Base-by-base conservation (phyloP, 2,329 filamentous ascomycete genomes). In the Parafenestella ontariensis region DNA sequence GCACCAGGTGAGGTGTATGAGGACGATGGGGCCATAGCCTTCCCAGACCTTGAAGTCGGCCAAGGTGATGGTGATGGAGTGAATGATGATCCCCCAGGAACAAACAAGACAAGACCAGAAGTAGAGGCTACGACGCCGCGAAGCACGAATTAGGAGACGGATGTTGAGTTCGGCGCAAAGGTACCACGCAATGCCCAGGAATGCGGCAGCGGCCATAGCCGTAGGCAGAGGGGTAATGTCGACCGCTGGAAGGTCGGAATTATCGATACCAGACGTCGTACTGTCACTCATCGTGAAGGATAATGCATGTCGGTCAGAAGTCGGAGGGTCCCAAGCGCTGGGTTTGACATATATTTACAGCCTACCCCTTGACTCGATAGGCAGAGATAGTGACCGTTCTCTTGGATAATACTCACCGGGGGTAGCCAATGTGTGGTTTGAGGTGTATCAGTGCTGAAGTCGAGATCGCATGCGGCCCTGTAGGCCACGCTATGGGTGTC, bases 1-100 rank as follows among this genome's bases (percentile, higher is more conserved):
- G 66, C 81, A 82, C 82, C 85, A 83, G 5, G 82, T 83, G 1
- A 87, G 52, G n/a, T 76, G 78, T 53, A 87, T 63, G 50, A 77
- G 70, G 40, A 78, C 76, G 36, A 80, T 58, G 15, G 78, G 50
- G 1, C 41, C 56, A 52, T 21, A 77, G 3, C 77, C 73, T 1
- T 75, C 72, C 34, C 72, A 74, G 58, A 81, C 79, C 9, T 78
- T 79, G 5, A 77, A 66, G 42, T 77, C 69, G 45, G 79, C 76
- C 0, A 79, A 70, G 2, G 79, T 58, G 33, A 81, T 79, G 7
- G 73, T 71, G 1, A 76, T 45, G 1, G 73, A 69, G 3, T 79
- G 68, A 13, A 76, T 62, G 18, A 81, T 59, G 54, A 82, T 68
- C 6, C 58, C 64, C 66, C 58, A 68, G 11, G 61, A 64, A 34